A percentile compares a stretch with the other conserved stretches of the same genome.
Evolutionary conservation across 148 eudicot species (phyloP).

Genomic region (Diospyros kaki): DNA sequence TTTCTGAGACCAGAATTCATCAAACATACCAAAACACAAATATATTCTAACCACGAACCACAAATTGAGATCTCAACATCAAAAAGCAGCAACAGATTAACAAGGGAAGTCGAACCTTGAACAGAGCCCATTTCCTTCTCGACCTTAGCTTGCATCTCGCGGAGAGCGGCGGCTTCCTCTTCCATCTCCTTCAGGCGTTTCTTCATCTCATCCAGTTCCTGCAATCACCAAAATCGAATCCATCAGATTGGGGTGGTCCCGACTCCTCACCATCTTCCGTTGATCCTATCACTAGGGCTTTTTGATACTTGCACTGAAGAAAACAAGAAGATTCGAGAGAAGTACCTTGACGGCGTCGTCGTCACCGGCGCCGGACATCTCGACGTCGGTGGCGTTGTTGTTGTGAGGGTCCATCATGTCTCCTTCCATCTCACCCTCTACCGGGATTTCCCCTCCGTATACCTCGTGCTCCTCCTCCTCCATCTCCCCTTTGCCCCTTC

Average conservation of each 20-base stretch:
- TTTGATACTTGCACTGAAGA: not conserved
- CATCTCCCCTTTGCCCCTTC: slow-evolving; percentile 30
- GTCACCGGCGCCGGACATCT: slow-evolving; percentile 55
- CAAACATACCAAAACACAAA: too few relatives aligned
- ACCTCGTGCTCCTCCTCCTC: slow-evolving; percentile 96
- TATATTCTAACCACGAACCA: too few relatives aligned
- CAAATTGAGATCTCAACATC: too few relatives aligned
- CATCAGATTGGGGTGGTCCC: not conserved
- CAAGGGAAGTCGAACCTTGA: slow-evolving; percentile 42
- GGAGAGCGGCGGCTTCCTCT: slow-evolving; percentile 93
- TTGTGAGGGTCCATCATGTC: slow-evolving; percentile 25
- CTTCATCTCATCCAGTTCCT: slow-evolving; percentile 97
- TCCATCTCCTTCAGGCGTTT: slow-evolving; percentile 95
- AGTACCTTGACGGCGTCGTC: slow-evolving; percentile 80
- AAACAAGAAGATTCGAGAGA: not conserved
- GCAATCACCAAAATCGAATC: not conserved
- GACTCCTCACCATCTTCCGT: not conserved
- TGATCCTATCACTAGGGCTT: not conserved
- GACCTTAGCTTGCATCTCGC: slow-evolving; percentile 95
- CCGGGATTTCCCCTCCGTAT: slow-evolving; percentile 88
- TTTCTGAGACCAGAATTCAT: too few relatives aligned
- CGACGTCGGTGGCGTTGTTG: slow-evolving; percentile 64
- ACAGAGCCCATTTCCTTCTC: slow-evolving; percentile 94
- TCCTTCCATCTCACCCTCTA: slow-evolving; percentile 60
- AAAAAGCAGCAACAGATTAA: not conserved